These are phyloP conservation scores for Psilocybe tampanensis DNA, from an alignment of 768 basidiomycete species.

Conservation along the genomic window DNA sequence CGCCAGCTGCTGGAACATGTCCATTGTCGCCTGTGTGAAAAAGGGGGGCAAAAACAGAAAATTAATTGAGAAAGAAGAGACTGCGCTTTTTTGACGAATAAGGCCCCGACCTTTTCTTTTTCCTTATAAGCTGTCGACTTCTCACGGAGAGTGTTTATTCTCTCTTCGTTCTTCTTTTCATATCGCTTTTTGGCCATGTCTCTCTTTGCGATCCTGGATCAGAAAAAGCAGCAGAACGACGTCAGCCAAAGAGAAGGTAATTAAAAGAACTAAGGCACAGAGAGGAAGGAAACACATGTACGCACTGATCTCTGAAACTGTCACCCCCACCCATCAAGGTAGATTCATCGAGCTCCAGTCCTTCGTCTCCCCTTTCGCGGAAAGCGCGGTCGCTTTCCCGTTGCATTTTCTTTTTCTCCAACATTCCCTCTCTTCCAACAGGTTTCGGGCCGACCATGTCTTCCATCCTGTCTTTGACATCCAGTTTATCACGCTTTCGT, in stretches of 20 bases:
- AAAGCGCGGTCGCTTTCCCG: conserved; percentile 73
- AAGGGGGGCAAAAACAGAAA: neutral
- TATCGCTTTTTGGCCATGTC: conserved; percentile 71
- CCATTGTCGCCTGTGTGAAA: conserved; percentile 74
- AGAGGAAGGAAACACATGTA: conserved; percentile 15
- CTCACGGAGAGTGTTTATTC: conserved; percentile 54
- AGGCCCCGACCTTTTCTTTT: conserved; percentile 67
- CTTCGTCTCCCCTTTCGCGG: conserved; percentile 77
- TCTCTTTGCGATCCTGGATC: conserved; percentile 57
- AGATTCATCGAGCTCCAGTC: conserved; percentile 76
- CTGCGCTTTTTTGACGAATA: conserved; percentile 6
- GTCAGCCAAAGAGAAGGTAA: conserved; percentile 2
- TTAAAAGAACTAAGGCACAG: conserved; percentile 6
- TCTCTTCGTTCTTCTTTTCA: conserved; percentile 63
- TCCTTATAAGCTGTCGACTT: conserved; percentile 63
- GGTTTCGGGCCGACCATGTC: conserved; percentile 81
- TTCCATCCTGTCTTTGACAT: conserved; percentile 71
- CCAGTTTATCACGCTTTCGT: conserved; percentile 68
- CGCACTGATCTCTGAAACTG: conserved; percentile 79
- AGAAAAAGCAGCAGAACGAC: neutral
- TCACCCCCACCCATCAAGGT: conserved; percentile 83
- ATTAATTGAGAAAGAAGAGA: neutral
- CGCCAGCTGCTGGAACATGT: conserved; percentile 94
- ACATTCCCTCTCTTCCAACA: conserved; percentile 79
- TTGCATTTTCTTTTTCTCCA: conserved; percentile 82